Evolutionary conservation across 305 asterid genomes (phyloP).

Genomic region (Andrographis paniculata): DNA sequence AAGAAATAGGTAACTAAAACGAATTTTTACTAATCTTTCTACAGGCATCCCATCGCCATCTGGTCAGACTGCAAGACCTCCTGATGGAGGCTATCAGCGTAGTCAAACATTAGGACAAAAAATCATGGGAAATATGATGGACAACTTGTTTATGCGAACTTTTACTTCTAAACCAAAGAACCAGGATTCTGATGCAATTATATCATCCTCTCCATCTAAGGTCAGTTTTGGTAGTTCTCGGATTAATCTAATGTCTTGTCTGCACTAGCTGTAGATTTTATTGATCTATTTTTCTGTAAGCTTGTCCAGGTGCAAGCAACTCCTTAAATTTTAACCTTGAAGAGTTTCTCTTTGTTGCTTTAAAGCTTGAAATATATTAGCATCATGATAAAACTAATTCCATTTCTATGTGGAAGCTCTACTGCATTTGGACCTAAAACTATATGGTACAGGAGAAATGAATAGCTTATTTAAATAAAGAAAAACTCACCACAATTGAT

Average conservation of each 20-base stretch:
- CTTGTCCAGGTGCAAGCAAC: conserved; percentile 14
- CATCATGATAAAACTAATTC: conserved; percentile 11
- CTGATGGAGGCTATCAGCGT: conserved; percentile 59
- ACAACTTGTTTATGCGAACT: conserved; percentile 70
- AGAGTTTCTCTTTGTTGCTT: conserved; percentile 8
- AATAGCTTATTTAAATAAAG: too few species aligned
- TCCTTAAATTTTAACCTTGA: conserved; percentile 9
- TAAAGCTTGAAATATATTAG: conserved; percentile 14
- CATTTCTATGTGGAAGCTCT: conserved; percentile 3
- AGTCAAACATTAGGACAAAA: conserved; percentile 94
- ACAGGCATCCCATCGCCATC: conserved; percentile 86
- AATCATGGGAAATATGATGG: conserved; percentile 96
- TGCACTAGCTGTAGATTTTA: conserved; percentile 6
- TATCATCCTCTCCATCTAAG: conserved; percentile 81
- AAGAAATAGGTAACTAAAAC: neutral
- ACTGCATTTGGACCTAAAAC: conserved; percentile 4
- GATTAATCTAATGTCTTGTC: conserved; percentile 12
- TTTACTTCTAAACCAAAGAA: conserved; percentile 67
- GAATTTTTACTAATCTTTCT: conserved; percentile 18
- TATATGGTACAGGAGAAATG: too few species aligned
- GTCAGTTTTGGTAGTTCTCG: conserved; percentile 25
- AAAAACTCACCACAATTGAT: too few species aligned
- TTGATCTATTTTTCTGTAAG: conserved; percentile 1
- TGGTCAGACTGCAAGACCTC: conserved; percentile 45
- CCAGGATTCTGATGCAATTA: conserved; percentile 41